Conservation (phyloP, 163 green algal species). For the Chlamydomonas reinhardtii region DNA sequence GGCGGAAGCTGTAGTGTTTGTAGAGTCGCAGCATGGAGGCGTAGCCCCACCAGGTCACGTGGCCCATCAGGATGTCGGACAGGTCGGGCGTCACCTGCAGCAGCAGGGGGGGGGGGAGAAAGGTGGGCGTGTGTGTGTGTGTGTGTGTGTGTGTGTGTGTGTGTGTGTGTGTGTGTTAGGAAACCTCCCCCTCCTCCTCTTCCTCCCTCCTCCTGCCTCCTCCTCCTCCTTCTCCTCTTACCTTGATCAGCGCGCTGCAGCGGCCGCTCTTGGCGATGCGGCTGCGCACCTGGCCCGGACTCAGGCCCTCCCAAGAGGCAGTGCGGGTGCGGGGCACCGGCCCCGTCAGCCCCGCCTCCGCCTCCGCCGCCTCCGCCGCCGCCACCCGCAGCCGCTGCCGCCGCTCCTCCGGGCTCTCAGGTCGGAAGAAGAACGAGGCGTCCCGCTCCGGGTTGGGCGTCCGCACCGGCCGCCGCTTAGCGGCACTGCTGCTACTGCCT, state of each 20-base stretch:
- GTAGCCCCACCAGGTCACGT: slow-evolving; percentile 81
- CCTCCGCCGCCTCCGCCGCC: background rate
- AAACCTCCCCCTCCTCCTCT: no score
- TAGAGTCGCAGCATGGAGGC: slow-evolving; percentile 71
- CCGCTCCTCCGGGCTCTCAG: background rate
- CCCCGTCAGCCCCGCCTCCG: background rate
- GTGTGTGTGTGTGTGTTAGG: no score
- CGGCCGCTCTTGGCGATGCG: slow-evolving; percentile 59
- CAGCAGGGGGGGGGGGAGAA: background rate
- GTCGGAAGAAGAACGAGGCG: slow-evolving; percentile 34
- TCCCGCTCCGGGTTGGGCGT: slow-evolving; percentile 25
- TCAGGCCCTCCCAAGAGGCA: background rate
- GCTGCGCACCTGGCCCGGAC: background rate
- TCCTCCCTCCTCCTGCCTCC: no score
- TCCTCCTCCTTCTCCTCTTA: no score
- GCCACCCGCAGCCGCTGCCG: background rate
- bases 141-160: no score
- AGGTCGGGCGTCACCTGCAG: slow-evolving; percentile 65
- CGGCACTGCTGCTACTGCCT: background rate
- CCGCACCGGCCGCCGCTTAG: background rate
- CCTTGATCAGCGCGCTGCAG: slow-evolving; percentile 77
- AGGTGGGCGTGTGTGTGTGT: background rate
- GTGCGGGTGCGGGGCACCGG: background rate
- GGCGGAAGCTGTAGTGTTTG: slow-evolving; percentile 78
- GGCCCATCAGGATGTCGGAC: slow-evolving; percentile 71